Base-by-base conservation (phyloP, 768 basidiomycete genomes). In the Tephrocybe sp. region DNA sequence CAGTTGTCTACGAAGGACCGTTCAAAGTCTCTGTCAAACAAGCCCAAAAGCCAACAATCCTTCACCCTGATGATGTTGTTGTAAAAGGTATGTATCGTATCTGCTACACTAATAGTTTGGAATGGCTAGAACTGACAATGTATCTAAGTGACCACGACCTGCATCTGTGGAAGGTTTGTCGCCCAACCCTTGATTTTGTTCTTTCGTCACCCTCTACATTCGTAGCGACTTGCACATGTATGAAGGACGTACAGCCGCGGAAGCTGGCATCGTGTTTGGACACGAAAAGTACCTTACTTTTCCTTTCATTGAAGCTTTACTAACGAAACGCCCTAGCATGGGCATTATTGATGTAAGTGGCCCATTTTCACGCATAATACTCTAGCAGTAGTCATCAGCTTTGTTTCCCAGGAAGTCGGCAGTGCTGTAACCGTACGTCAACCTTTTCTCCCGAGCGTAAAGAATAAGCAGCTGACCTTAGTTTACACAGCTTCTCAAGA, bases 221-320 rank as follows among this genome's bases (percentile, higher is more conserved):
- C 32, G 1, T 51, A 78, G 77, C 43, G 78, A 80, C 53, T 58
- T 80, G 48, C 78, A 80, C 55, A 79, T 80, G 78, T 80, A 80
- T 56, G 77, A 80, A 63, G 78, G 78, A 12, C 76, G 78, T 49
- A 79, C 78, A 2, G 74, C 68, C 10, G 78, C 78, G 1, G 52
- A 77, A 54, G 48, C 74, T 26, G 77, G 77, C 3, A 77, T 79
- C 19, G 70, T 79, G 10, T 80, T 80, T 48, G 78, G 78, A 9
- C 78, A 79, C 58, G 78, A 80, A 58, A 80, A 80, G 77, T 77
- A 57, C 19, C 65, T 54, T 8, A 6, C 1, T 23, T 49, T 3
- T 34, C 22, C 23, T 20, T 5, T 1, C 38, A 26, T 0, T 8
- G n/a, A 19, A 1, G 13, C 30, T 35, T 11, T 42, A 7, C 30